Evolutionary conservation across 192 early-diverging fungal genomes (phyloP).

Genomic region (Umbelopsis sp.): DNA sequence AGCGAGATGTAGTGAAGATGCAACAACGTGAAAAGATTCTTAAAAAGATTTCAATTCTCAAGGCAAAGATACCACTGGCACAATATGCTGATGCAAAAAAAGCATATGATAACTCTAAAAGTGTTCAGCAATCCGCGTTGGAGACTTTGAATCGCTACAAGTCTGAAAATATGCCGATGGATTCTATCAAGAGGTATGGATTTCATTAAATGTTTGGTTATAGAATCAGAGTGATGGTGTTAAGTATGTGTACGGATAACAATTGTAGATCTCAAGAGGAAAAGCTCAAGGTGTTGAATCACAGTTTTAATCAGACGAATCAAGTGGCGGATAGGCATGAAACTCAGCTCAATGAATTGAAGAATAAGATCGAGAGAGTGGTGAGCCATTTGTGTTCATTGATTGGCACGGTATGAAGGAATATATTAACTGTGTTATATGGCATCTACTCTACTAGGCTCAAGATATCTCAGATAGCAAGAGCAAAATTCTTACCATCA

Average conservation of each 20-base stretch:
- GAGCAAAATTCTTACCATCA: conserved; percentile 33
- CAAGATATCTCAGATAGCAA: conserved; percentile 30
- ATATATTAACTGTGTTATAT: too few species aligned
- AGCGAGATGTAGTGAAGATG: conserved; percentile 77
- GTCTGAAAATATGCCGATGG: conserved; percentile 41
- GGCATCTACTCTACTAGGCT: too few species aligned
- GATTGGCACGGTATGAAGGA: neutral
- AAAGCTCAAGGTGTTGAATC: neutral
- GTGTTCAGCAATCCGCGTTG: neutral
- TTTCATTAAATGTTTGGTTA: neutral
- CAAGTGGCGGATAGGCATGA: conserved; percentile 10
- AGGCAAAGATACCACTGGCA: conserved; percentile 59
- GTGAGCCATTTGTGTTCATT: neutral
- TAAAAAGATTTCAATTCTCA: conserved; percentile 54
- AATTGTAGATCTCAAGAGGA: neutral
- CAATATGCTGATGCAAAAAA: conserved; percentile 60
- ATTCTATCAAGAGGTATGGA: neutral
- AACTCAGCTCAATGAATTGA: conserved; percentile 13
- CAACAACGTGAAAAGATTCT: conserved; percentile 71
- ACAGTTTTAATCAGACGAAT: neutral
- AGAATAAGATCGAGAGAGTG: conserved; percentile 37
- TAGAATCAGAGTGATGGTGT: neutral
- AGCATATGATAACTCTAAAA: conserved; percentile 41
- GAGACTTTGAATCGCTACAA: conserved; percentile 29
- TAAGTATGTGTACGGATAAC: neutral